phyloP scores from a whole-genome alignment of 768 basidiomycete genomes.

The Collybiopsis luxurians region DNA sequence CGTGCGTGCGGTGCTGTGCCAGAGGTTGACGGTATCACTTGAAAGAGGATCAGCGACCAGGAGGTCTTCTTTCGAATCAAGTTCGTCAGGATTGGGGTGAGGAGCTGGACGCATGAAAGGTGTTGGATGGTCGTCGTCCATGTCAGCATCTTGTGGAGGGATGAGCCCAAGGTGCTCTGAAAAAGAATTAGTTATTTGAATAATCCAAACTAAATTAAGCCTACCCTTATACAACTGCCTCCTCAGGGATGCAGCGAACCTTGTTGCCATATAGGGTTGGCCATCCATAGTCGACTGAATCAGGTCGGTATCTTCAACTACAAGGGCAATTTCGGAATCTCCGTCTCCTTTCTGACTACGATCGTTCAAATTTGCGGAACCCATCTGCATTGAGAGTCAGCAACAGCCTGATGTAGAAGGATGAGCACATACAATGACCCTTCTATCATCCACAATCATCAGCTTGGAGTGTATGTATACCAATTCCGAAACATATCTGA shows the following conservation, averaged over 20 bases:
- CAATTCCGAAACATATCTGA: conserved; percentile 75
- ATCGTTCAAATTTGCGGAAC: conserved; percentile 92
- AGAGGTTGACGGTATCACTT: conserved; percentile 54
- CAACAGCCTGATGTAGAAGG: background rate
- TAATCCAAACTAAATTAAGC: conserved; percentile 11
- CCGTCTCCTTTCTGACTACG: conserved; percentile 89
- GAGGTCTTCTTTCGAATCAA: conserved; percentile 50
- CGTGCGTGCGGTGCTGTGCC: conserved; percentile 67
- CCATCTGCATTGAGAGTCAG: conserved; percentile 56
- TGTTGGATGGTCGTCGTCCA: conserved; percentile 30
- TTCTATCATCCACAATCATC: conserved; percentile 92
- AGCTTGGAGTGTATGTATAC: conserved; percentile 85
- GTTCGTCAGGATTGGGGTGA: conserved; percentile 64
- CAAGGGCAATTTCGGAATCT: conserved; percentile 91
- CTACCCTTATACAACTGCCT: conserved; percentile 80
- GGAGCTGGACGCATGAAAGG: conserved; percentile 85
- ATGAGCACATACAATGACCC: conserved; percentile 70
- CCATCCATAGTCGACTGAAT: conserved; percentile 80
- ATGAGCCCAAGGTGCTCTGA: conserved; percentile 88
- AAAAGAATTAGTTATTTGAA: background rate
- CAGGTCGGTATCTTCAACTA: conserved; percentile 86
- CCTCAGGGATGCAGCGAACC: conserved; percentile 82
- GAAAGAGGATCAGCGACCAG: conserved; percentile 78
- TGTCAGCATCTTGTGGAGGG: conserved; percentile 57
- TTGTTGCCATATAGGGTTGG: conserved; percentile 61